Base-by-base conservation (phyloP, 2,329 filamentous ascomycete species). In the Penicillium polonicum region DNA sequence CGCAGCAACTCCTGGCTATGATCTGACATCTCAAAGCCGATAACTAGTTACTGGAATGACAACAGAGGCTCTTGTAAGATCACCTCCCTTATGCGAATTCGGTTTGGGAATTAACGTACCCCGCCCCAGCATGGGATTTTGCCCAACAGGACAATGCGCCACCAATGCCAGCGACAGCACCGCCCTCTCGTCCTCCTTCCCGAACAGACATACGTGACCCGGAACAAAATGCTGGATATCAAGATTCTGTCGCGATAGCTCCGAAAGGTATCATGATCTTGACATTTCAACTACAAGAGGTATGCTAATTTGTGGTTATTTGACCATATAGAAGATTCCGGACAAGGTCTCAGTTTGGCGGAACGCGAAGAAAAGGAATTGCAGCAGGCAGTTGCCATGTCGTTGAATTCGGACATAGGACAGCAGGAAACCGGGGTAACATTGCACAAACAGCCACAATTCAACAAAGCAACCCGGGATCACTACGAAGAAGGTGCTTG, bases 361-460 rank as follows among this genome's bases (percentile, higher is more conserved):
- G 75, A 80, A 55, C 73, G 74, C 52, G 76, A 79, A 58, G 76
- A 79, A 54, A 73, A 74, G 31, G 73, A 79, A 52, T 60, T 81
- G 17, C 76, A 79, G 56, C 72, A 75, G 57, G 79, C 79, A 10
- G 74, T 80, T 48, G 77, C 76, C 1, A 75, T 79, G 69, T 81
- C 79, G 10, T 68, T 79, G 45, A 72, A 72, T 33, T 72, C 76
- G 43, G 72, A 71, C 21, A 65, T 76, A 50, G 72, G 75, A n/a
- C 70, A 70, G 31, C 85, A 87, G 72, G 83, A 86, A 67, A 82
- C 76, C 21, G 85, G 85, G 2, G 75, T 84, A 15, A 76, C 81
- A 17, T 59, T 68, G 5, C 73, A 36, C 8, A 53, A 66, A 19
- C 73, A 70, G 60, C 68, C 74, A 31, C 72, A 78, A 12, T 85